Conservation (phyloP, 2,329 filamentous ascomycete species). For the Epichloe coenophiala region DNA sequence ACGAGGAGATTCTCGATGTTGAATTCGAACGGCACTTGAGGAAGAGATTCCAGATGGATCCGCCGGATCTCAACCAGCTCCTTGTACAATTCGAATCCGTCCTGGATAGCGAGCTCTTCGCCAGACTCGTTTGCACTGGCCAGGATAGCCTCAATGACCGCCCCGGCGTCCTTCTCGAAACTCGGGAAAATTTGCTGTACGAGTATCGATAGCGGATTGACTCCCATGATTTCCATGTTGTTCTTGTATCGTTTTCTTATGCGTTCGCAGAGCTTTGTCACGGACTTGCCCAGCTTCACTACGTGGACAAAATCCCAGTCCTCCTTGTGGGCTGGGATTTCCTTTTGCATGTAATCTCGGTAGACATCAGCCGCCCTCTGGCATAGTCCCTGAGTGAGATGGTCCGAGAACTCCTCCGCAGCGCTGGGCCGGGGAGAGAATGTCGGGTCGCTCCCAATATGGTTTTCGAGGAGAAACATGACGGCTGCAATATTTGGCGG, state of each 20-base stretch:
- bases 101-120: slow-evolving; percentile 70
- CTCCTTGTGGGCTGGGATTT: slow-evolving; percentile 67
- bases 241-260: slow-evolving; percentile 88
- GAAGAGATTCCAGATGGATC: slow-evolving; percentile 65
- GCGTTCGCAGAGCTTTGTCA: slow-evolving; percentile 72
- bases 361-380: slow-evolving; percentile 71
- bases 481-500: slow-evolving; percentile 67
- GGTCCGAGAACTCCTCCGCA: slow-evolving; percentile 55
- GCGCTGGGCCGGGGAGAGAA: slow-evolving; percentile 63
- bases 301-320: slow-evolving; percentile 88
- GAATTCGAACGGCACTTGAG: slow-evolving; percentile 66
- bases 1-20: slow-evolving; percentile 75
- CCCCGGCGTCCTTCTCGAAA: slow-evolving; percentile 79
- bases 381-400: slow-evolving; percentile 58
- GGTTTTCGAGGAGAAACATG: slow-evolving; percentile 67
- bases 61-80: slow-evolving; percentile 74
- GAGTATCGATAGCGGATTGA: slow-evolving; percentile 51
- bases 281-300: slow-evolving; percentile 73
- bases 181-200: slow-evolving; percentile 75
- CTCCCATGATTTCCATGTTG: slow-evolving; percentile 75
- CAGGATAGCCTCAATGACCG: slow-evolving; percentile 72
- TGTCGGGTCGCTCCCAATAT: slow-evolving; percentile 64
- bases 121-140: slow-evolving; percentile 54
- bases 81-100: slow-evolving; percentile 88
- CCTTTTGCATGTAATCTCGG: slow-evolving; percentile 57